Percentiles rank a stretch among this genome's conserved stretches.
Conservation (phyloP, 768 basidiomycete species). For the Sporobolomyces roseus region DNA sequence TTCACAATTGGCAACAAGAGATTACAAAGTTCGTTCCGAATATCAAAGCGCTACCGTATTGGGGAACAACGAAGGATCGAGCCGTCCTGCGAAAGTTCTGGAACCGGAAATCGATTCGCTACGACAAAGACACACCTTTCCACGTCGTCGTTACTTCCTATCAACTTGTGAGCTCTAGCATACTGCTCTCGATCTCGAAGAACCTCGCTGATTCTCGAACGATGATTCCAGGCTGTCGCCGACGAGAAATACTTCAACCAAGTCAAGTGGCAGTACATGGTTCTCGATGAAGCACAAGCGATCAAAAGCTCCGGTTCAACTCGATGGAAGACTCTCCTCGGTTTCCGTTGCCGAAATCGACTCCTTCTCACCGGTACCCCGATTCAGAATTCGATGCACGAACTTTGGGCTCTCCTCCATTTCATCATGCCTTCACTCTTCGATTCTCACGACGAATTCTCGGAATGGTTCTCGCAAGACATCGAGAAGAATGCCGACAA, state of each 20-base stretch:
- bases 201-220: neutral
- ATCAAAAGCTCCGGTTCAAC: constrained; percentile 97
- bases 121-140: constrained; percentile 90
- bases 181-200: neutral
- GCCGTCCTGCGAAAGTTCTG: constrained; percentile 92
- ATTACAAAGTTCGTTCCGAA: constrained; percentile 89
- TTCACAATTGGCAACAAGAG: constrained; percentile 99
- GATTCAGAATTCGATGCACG: constrained; percentile 99
- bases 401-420: constrained; percentile 95
- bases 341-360: constrained; percentile 92
- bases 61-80: constrained; percentile 96
- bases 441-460: constrained; percentile 98
- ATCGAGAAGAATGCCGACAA: constrained; percentile 94
- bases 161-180: constrained; percentile 67
- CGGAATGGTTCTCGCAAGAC: constrained; percentile 99
- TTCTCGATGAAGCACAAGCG: constrained; percentile 98
- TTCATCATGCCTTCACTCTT: constrained; percentile 99
- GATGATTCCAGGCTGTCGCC: constrained; percentile 69
- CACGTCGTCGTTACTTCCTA: constrained; percentile 96
- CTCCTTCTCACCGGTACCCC: constrained; percentile 94
- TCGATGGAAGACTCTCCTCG: constrained; percentile 93
- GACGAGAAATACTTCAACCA: constrained; percentile 97
- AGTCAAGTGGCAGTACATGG: constrained; percentile 99
- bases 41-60: constrained; percentile 92
- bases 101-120: constrained; percentile 95